phyloP scores from a whole-genome alignment of 768 basidiomycete species.

The Boletus tomentosulus region DNA sequence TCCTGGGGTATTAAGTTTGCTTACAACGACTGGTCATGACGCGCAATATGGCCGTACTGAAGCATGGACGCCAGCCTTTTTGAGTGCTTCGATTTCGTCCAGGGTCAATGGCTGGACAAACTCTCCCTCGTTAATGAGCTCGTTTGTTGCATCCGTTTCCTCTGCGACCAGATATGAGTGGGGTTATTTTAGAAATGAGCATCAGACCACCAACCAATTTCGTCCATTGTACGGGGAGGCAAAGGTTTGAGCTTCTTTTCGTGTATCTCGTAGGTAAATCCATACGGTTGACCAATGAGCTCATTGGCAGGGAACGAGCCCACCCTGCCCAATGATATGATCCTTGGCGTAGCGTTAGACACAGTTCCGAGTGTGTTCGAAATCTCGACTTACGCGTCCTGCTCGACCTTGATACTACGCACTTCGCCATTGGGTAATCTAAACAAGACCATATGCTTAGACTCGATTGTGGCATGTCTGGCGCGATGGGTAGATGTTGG shows the following conservation, averaged over 20 bases:
- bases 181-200: not conserved
- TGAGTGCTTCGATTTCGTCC: constrained; percentile 80
- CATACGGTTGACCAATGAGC: constrained; percentile 80
- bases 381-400: constrained; percentile 54
- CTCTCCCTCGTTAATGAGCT: constrained; percentile 86
- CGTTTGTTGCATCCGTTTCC: constrained; percentile 96
- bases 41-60: constrained; percentile 44
- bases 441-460: constrained; percentile 73
- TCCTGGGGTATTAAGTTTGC: constrained; percentile 50
- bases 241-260: constrained; percentile 64
- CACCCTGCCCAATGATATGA: constrained; percentile 74
- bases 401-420: constrained; percentile 68
- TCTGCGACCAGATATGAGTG: constrained; percentile 43
- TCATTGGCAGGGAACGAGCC: constrained; percentile 79
- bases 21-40: constrained; percentile 3
- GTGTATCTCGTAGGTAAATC: constrained; percentile 82
- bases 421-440: constrained; percentile 77
- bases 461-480: constrained; percentile 42
- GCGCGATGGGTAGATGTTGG: constrained; percentile 5
- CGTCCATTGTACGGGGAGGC: constrained; percentile 62
- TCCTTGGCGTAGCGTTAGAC: constrained; percentile 39
- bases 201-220: constrained; percentile 57
- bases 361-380: not conserved
- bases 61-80: constrained; percentile 77
- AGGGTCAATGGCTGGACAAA: constrained; percentile 79